Conservation (phyloP, 2,329 filamentous ascomycete species). For the Clarireedia paspali region DNA sequence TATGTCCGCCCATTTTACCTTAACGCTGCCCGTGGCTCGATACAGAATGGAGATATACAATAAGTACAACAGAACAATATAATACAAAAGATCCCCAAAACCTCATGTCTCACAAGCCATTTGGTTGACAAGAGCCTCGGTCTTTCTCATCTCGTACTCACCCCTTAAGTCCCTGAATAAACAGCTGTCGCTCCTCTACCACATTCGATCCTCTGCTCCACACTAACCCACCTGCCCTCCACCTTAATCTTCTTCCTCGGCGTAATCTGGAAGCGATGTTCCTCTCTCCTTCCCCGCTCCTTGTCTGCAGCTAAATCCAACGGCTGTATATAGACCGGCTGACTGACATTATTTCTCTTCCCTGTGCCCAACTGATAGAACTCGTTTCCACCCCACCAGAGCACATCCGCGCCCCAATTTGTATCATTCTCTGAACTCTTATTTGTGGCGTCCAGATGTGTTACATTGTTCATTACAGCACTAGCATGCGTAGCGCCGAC, state of each 20-base stretch:
- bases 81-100: background rate
- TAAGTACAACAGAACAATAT: background rate
- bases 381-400: constrained; percentile 96
- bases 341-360: constrained; percentile 70
- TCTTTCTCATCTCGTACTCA: background rate
- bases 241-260: constrained; percentile 64
- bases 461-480: constrained; percentile 77
- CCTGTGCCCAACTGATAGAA: constrained; percentile 89
- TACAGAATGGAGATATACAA: background rate
- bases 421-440: constrained; percentile 56
- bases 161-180: constrained; percentile 51
- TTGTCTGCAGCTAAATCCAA: constrained; percentile 59
- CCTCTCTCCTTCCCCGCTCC: constrained; percentile 54
- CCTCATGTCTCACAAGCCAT: background rate
- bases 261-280: constrained; percentile 73
- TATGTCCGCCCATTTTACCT: background rate
- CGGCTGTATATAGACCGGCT: constrained; percentile 72
- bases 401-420: constrained; percentile 80
- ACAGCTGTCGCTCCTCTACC: constrained; percentile 75
- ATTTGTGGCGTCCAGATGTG: constrained; percentile 43
- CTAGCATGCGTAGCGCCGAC: constrained; percentile 75
- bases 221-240: constrained; percentile 59
- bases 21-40: background rate
- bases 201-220: constrained; percentile 86
- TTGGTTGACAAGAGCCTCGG: background rate